phyloP scores from a whole-genome alignment of 2,329 filamentous ascomycete species.

The Colletotrichum tabaci region DNA sequence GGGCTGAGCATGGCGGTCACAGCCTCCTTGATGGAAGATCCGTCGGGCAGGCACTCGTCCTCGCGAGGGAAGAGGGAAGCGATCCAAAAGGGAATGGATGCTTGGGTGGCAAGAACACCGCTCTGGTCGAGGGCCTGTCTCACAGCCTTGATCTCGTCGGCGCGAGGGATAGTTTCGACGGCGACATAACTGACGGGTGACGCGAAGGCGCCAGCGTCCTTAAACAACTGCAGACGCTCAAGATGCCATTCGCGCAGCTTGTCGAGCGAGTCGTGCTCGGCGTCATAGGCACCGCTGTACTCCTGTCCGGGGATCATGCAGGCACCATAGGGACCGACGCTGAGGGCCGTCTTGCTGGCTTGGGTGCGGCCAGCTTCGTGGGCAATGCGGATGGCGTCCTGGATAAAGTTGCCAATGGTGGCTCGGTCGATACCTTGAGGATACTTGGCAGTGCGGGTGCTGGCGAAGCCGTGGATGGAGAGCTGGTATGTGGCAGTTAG shows the following conservation, averaged over 20 bases:
- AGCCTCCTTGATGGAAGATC: slow-evolving; percentile 56
- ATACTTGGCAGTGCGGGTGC: slow-evolving; percentile 59
- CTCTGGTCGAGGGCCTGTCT: slow-evolving; percentile 57
- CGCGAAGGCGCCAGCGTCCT: slow-evolving; percentile 53
- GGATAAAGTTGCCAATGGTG: slow-evolving; percentile 58
- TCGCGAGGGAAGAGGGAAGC: slow-evolving; percentile 74
- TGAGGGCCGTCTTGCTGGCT: slow-evolving; percentile 65
- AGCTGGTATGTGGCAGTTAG: slow-evolving; percentile 79
- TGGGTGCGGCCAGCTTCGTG: slow-evolving; percentile 50
- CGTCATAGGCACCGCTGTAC: slow-evolving; percentile 74
- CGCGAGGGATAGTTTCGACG: slow-evolving; percentile 76
- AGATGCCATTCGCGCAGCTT: slow-evolving; percentile 70
- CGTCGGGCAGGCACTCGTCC: slow-evolving; percentile 69
- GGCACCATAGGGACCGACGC: slow-evolving; percentile 77
- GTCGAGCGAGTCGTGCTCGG: slow-evolving; percentile 58
- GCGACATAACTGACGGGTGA: slow-evolving; percentile 68
- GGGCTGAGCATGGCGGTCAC: slow-evolving; percentile 57
- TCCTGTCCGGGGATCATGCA: slow-evolving; percentile 77
- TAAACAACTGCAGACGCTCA: slow-evolving; percentile 67
- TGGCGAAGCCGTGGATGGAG: slow-evolving; percentile 69
- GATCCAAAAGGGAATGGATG: slow-evolving; percentile 69
- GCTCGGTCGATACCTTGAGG: slow-evolving; percentile 59
- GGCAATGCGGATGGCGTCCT: slow-evolving; percentile 61
- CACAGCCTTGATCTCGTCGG: slow-evolving; percentile 73
- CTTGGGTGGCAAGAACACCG: slow-evolving; percentile 48